Evolutionary conservation across 2,329 filamentous ascomycete genomes (phyloP), one percentile per base, ranked within the genome.

Genomic region (Dactylonectria estremocensis): DNA sequence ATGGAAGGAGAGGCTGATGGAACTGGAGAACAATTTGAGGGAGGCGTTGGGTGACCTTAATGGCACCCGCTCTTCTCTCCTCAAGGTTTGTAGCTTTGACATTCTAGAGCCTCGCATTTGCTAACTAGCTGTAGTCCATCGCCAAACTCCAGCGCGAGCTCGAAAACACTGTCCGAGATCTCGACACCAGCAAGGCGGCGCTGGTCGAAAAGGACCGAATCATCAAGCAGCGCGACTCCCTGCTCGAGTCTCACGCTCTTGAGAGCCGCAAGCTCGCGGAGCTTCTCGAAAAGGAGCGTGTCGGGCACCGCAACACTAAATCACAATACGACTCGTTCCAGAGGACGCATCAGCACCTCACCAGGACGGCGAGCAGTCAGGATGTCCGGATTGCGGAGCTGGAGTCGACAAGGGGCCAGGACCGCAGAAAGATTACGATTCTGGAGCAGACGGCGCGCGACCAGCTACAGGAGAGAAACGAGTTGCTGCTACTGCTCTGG

Each of bases 201-300:
- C 83, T 97, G 33, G 89, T 92, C n/a, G 95, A 98, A 78, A 98
- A 97, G 80, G 95, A 98, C 70, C 91, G 92, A 61, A 88, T 97
- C 72, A 91, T 99, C 77, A 94, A 95, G 76, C 94, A 95, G 79
- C 93, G 95, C 14, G 96, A 98, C 78, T 88, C 91, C 3, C 87
- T 98, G 5, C 89, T 99, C 10, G 96, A 99, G 80, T 94, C 91
- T 28, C 93, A 96, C 76, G 94, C 92, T 3, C 88, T 98, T 22
- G 96, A 99, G 79, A 92, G 91, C 61, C 90, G 93, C 67, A 95
- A 95, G 75, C 85, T 98, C 11, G 91, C 91, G 1, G 95, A 98
- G 72, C 87, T 97, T 60, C 90, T 98, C 14, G 95, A 98, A 57
- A 97, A 97, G 76, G 96, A 99, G 82, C 91, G 95, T 14, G 89